Evolutionary conservation across 768 basidiomycete genomes (phyloP), one percentile per base, ranked within the genome.

Genomic region (Russula abietina): DNA sequence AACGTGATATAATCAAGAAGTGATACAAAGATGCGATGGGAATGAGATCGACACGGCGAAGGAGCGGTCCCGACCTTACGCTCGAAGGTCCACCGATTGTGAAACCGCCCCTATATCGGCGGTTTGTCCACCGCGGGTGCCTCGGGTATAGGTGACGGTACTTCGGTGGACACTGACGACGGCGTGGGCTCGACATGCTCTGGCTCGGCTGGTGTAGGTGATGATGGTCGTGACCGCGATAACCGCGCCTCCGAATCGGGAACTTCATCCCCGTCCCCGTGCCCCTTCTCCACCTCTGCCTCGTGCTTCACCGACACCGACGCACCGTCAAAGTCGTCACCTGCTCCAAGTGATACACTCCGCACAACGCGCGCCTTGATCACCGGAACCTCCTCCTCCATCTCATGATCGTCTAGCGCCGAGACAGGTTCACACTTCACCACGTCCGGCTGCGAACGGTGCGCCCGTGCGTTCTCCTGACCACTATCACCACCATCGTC

Each of bases 401-500:
- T 33, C 12, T 19, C 49, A 33, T 24, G 30, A 33, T 24, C 39
- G 32, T 32, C 46, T 26, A 32, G 46, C 48, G 7, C 39, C 49
- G 24, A 51, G 19, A 4, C 11, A 19, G 33, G 5, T 24, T 36
- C 62, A 12, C 55, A 50, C 33, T 43, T 55, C 57, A 39, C 26
- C 46, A 39, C 41, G 60, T 28, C 53, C 60, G 26, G 50, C 45
- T 55, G 51, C 19, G 53, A 46, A 24, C 32, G 32, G 41, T n/a
- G 33, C 17, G 5, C n/a, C 50, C 14, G 49, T 16, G 17, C 39
- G 41, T 67, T 63, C 71, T 81, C 50, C 48, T 26, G 24, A 28
- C 24, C 46, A n/a, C 16, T 30, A 30, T 30, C 79, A 30, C 7
- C 43, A 84, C 82, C 71, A 77, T 81, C 60, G 88, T 39, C 38